Evolutionary conservation across 1,139 yeast genomes (phyloP), one percentile per base, ranked within the genome.

Genomic region (Yamadazyma buinensis): DNA sequence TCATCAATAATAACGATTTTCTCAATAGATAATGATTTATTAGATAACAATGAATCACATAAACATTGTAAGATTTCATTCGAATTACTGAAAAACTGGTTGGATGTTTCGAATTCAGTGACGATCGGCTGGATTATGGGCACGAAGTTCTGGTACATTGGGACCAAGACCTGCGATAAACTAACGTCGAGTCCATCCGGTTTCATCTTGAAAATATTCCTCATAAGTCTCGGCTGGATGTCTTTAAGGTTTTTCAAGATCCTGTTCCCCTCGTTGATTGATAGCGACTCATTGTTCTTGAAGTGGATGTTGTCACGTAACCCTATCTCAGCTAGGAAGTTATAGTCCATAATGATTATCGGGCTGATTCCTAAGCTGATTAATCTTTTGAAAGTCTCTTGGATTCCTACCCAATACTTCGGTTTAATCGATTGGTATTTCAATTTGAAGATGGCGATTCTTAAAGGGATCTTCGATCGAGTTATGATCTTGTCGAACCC

Each of bases 1-100:
- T 80, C 77, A 47, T 88, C 97, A 21, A 92, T 64, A 44, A 83
- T 77, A 7, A 92, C 77, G 21, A 92, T 61, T 46, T 92, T 92
- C 43, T 92, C 97, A 22, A 92, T 72, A 1, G 81, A 65, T 9
- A 77, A 55, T 26, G 64, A 56, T 42, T 9, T 51, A 45, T 51
- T 44, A 12, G 50, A 40, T 23, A 61, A 41, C 15, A 68, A 43
- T 11, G 61, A 47, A 3, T 55, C 40, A 29, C 62, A 52, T 12
- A 67, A 41, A 2, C 66, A 42, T 28, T 40, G 45, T 19, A 67
- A 40, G 11, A 67, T 49, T 7, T 51, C 49, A 32, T 69, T 69
- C 14, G 70, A 59, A 7, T 64, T 57, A 3, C 57, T 43, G 32
- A 64, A 52, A 29, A 51, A 54, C 38, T 66, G 71, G 12, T 33